Conservation (phyloP, 192 early-diverging fungal species). For the Mortierella alpina region DNA sequence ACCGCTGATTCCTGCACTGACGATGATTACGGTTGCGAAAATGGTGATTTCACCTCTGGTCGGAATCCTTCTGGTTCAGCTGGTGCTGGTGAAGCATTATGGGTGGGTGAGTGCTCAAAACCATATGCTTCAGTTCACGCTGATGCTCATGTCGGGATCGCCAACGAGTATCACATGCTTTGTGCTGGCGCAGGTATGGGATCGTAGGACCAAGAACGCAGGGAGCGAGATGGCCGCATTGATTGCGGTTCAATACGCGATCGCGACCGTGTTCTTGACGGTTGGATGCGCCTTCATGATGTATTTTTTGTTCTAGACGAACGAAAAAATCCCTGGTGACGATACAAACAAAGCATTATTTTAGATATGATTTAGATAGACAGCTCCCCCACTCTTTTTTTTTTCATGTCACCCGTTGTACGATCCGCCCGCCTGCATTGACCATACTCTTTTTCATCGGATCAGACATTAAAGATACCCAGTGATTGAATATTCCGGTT, state of each 20-base stretch:
- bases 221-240: slow-evolving; percentile 44
- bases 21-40: slow-evolving; percentile 40
- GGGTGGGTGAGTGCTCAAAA: slow-evolving; percentile 30
- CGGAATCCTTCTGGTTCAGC: slow-evolving; percentile 16
- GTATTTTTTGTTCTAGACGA: slow-evolving; percentile 40
- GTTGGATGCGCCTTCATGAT: slow-evolving; percentile 39
- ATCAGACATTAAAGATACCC: too few species aligned
- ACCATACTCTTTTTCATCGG: background rate
- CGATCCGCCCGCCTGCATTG: background rate
- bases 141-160: slow-evolving; percentile 36
- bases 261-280: slow-evolving; percentile 14
- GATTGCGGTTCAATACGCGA: slow-evolving; percentile 40
- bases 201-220: slow-evolving; percentile 36
- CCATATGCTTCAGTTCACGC: slow-evolving; percentile 42
- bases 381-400: background rate
- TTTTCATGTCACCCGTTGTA: background rate
- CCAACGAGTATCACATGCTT: slow-evolving; percentile 45
- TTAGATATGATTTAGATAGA: too few species aligned
- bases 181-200: slow-evolving; percentile 50
- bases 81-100: slow-evolving; percentile 19
- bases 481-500: too few species aligned
- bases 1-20: slow-evolving; percentile 26
- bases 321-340: background rate
- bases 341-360: background rate
- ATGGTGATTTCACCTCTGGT: slow-evolving; percentile 26